Conservation (phyloP, 2,329 filamentous ascomycete species). For the Microdochium trichocladiopsis region DNA sequence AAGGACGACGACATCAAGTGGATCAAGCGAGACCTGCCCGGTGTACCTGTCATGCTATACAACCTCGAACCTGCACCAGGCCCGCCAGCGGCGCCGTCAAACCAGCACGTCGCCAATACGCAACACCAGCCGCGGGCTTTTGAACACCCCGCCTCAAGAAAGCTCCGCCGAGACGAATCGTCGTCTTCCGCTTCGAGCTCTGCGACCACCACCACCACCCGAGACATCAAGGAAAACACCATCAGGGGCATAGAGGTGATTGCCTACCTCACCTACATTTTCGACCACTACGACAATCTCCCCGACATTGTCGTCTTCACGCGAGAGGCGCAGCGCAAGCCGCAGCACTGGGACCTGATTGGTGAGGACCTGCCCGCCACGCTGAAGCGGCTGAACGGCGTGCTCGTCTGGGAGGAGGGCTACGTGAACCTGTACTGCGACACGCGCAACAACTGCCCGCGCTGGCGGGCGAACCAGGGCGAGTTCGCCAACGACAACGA, state of each 20-base stretch:
- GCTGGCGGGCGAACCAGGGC: constrained; percentile 43
- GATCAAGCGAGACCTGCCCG: background rate
- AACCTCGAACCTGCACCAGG: background rate
- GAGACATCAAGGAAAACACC: constrained; percentile 12
- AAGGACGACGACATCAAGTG: background rate
- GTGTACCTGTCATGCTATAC: background rate
- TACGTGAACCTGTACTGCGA: constrained; percentile 55
- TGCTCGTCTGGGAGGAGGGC: constrained; percentile 41
- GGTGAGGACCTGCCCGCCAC: constrained; percentile 40
- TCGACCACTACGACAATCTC: constrained; percentile 53
- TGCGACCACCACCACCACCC: background rate
- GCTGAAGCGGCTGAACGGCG: constrained; percentile 40
- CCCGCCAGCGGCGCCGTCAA: background rate
- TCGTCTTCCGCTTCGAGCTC: no score
- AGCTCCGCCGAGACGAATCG: background rate
- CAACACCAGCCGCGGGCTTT: background rate
- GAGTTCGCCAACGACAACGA: constrained; percentile 25
- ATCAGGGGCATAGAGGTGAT: constrained; percentile 57
- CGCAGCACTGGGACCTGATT: constrained; percentile 51
- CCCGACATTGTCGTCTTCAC: constrained; percentile 51
- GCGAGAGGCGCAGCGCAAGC: constrained; percentile 41
- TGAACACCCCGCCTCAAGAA: background rate
- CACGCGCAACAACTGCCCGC: constrained; percentile 50
- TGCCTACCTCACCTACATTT: constrained; percentile 53
- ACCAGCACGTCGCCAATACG: background rate